Base-by-base conservation (phyloP, 2,329 filamentous ascomycete species). In the Fusarium succisae region DNA sequence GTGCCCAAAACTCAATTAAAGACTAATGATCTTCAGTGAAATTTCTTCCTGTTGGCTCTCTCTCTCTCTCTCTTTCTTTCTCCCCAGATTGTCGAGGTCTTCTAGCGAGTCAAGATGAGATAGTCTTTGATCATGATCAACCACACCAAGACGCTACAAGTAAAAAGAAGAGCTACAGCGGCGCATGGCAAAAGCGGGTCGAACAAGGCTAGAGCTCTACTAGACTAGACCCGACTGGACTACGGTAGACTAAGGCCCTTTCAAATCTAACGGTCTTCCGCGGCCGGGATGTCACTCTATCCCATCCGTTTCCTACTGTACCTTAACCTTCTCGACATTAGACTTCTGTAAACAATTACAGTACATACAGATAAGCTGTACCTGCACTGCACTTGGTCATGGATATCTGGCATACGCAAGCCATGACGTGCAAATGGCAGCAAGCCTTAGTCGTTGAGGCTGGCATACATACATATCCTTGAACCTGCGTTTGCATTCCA, bases 111-210 rank as follows among this genome's bases (percentile, higher is more conserved):
- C 65, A 44, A 58, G 51, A 47, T 26, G 26, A 63, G 63, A 32
- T 70, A 26, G 43, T 35, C 37, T 60, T 60, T 53, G 35, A 43
- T 44, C 45, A 60, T 38, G 56, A 50, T 67, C 45, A 66, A 64
- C 53, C 54, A 47, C 58, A 63, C 38, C 50, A 51, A 45, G 51
- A 50, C 30, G 38, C 22, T 55, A 43, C 24, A 43, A 24, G 37
- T 18, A 35, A 26, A 48, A 20, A 38, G 44, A 20, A 28, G 7
- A 47, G 39, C 17, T 38, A 47, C 55, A n/a, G 43, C 41, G 32
- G 50, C 58, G 57, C 63, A 72, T 68, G 68, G 69, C 58, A 72
- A 72, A 72, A 60, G 63, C 54, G 63, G 69, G 69, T 37, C 69
- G 53, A 56, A 26, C 30, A 32, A 43, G 43, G 14, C 24, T n/a